Conservation (phyloP, 441 rosid genomes). For the Populus trichocarpa region DNA sequence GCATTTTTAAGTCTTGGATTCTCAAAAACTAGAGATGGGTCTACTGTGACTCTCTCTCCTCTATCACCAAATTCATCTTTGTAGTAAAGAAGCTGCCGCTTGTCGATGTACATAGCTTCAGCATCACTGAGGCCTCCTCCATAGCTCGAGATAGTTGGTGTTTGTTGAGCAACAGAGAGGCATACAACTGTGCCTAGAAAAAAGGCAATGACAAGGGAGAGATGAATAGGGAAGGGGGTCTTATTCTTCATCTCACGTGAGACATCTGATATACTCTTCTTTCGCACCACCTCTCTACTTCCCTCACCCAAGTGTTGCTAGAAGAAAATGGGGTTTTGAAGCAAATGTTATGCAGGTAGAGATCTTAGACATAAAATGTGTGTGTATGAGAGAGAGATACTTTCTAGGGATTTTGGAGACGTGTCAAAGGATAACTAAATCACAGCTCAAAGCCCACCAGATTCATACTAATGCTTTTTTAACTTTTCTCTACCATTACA, state of each 20-base stretch:
- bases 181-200: no score
- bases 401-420: conserved; percentile 36
- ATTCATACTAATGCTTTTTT: conserved; percentile 18
- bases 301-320: no score
- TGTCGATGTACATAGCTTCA: conserved; percentile 27
- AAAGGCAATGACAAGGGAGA: no score
- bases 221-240: conserved; percentile 21
- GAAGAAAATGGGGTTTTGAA: no score
- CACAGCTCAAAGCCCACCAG: conserved; percentile 82
- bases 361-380: no score
- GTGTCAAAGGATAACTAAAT: conserved; percentile 58
- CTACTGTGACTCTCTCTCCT: conserved; percentile 68
- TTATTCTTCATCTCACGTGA: conserved; percentile 67
- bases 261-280: conserved; percentile 17
- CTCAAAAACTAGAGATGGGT: conserved; percentile 10
- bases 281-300: no score
- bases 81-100: conserved; percentile 77
- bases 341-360: no score
- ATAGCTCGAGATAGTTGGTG: conserved; percentile 28
- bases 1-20: conserved; percentile 52
- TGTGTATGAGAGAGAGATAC: conserved; percentile 15
- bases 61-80: conserved; percentile 83
- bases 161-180: no score
- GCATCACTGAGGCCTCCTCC: conserved; percentile 33
- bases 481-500: background rate